phyloP scores from a whole-genome alignment of 2,329 filamentous ascomycete genomes.

The Sclerotinia sclerotiorum region DNA sequence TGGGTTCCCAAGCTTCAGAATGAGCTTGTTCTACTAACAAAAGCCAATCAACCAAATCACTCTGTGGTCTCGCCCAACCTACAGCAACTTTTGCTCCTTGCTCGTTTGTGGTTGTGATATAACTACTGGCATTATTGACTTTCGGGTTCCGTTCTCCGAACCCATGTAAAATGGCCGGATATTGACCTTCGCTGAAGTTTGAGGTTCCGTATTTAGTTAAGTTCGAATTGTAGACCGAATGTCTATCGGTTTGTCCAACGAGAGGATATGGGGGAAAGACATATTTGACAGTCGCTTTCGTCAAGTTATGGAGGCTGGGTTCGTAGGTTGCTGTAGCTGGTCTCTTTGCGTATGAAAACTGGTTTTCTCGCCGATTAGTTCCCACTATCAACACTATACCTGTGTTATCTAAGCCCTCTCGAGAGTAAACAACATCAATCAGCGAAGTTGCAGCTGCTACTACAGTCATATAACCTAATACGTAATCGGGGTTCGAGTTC shows the following conservation, averaged over 20 bases:
- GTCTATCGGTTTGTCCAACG: conserved; percentile 48
- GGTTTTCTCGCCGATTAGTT: conserved; percentile 65
- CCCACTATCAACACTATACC: conserved; percentile 72
- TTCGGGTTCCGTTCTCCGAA: conserved; percentile 52
- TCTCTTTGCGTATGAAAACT: conserved; percentile 50
- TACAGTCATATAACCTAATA: conserved; percentile 82
- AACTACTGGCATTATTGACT: conserved; percentile 67
- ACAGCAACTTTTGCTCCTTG: conserved; percentile 68
- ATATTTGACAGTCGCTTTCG: conserved; percentile 53
- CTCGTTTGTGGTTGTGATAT: conserved; percentile 72
- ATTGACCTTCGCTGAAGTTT: conserved; percentile 60
- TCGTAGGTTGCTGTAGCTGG: conserved; percentile 50
- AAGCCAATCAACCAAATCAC: conserved; percentile 74
- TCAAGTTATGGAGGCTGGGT: conserved; percentile 45
- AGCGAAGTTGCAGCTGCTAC: conserved; percentile 68
- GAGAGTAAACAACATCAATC: conserved; percentile 59
- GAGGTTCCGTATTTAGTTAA: conserved; percentile 39
- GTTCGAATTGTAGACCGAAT: conserved; percentile 45
- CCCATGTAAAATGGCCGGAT: conserved; percentile 58
- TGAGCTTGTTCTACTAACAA: conserved; percentile 76
- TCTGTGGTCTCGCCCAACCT: conserved; percentile 73
- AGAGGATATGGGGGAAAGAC: conserved; percentile 56
- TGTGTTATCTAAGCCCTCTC: conserved; percentile 68
- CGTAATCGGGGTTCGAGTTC: conserved; percentile 58
- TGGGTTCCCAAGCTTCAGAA: conserved; percentile 73